These are phyloP conservation scores for Neoboletus magnificus DNA, from an alignment of 768 basidiomycete genomes.

Conservation along the genomic window DNA sequence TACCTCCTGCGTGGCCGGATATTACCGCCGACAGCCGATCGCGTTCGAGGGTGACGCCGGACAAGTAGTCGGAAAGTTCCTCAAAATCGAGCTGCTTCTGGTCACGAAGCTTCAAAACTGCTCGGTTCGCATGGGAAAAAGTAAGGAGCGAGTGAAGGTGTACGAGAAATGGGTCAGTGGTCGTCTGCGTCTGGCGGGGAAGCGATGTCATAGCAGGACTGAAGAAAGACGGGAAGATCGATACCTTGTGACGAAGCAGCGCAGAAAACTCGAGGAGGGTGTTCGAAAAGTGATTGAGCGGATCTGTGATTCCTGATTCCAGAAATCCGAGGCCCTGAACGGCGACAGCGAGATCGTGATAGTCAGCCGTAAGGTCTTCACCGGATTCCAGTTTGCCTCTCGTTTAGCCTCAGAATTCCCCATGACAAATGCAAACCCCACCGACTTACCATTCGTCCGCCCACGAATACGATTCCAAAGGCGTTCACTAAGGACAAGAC, in stretches of 20 bases:
- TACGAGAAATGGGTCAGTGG: constrained; percentile 85
- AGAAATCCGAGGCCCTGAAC: constrained; percentile 97
- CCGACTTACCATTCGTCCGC: constrained; percentile 78
- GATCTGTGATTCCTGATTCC: constrained; percentile 98
- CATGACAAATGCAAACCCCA: constrained; percentile 24
- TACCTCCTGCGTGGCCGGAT: constrained; percentile 82
- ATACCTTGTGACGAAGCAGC: constrained; percentile 76
- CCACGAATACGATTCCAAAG: constrained; percentile 74
- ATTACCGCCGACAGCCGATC: constrained; percentile 89
- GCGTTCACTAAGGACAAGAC: constrained; percentile 76
- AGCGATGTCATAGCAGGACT: not conserved
- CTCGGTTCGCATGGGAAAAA: constrained; percentile 91
- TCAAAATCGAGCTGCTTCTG: constrained; percentile 99
- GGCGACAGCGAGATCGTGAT: constrained; percentile 93
- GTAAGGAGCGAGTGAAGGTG: constrained; percentile 89
- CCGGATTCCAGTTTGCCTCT: constrained; percentile 77
- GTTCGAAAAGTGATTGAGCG: constrained; percentile 94
- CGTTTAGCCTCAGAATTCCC: constrained; percentile 77
- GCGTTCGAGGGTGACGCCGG: constrained; percentile 88
- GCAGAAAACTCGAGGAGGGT: constrained; percentile 94
- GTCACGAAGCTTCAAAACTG: constrained; percentile 93
- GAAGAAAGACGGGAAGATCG: constrained; percentile 16
- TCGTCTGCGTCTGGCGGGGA: constrained; percentile 69
- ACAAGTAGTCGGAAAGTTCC: constrained; percentile 92
- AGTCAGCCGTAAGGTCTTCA: constrained; percentile 96